phyloP scores from a whole-genome alignment of 1,284 basidiomycete species.

The Naganishia liquefaciens region DNA sequence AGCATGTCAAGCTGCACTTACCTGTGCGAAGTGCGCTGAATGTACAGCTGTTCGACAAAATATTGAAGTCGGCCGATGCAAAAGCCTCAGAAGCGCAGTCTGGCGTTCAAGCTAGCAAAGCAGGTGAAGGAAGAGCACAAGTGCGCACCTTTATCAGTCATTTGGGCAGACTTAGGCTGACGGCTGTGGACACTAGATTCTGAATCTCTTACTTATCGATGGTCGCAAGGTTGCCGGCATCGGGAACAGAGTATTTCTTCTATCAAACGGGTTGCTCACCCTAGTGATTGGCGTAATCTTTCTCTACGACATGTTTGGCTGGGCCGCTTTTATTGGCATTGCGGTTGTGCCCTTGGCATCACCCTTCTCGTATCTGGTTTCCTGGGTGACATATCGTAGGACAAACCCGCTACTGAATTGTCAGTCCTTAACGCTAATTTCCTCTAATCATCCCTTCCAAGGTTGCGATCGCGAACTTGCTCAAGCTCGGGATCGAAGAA shows the following conservation, averaged over 20 bases:
- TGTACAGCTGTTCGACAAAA: conserved; percentile 48
- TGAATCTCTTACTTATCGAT: conserved; percentile 53
- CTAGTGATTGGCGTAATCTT: conserved; percentile 44
- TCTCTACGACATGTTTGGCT: conserved; percentile 49
- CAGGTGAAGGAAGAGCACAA: conserved; percentile 45
- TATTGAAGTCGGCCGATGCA: conserved; percentile 47
- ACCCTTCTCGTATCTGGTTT: conserved; percentile 40
- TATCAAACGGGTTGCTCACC: conserved; percentile 45
- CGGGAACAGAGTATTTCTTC: conserved; percentile 43
- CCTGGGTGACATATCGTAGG: conserved; percentile 47
- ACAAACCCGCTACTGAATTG: not conserved
- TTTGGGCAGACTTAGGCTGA: not conserved
- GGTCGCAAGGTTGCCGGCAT: conserved; percentile 42
- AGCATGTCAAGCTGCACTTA: conserved; percentile 41
- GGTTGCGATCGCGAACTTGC: conserved; percentile 48
- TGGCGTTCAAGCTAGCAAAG: conserved; percentile 34
- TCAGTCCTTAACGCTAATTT: not conserved
- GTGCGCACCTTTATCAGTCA: conserved; percentile 33
- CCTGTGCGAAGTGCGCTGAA: conserved; percentile 1
- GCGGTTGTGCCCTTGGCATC: conserved; percentile 44
- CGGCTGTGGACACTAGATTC: conserved; percentile 24
- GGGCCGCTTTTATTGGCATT: conserved; percentile 48
- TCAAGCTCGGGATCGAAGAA: conserved; percentile 45
- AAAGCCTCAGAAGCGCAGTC: conserved; percentile 49
- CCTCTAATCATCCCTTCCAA: conserved; percentile 22